These are phyloP conservation scores for Penicillium verrucosum DNA, from an alignment of 2,329 filamentous ascomycete genomes.

Conservation along the genomic window DNA sequence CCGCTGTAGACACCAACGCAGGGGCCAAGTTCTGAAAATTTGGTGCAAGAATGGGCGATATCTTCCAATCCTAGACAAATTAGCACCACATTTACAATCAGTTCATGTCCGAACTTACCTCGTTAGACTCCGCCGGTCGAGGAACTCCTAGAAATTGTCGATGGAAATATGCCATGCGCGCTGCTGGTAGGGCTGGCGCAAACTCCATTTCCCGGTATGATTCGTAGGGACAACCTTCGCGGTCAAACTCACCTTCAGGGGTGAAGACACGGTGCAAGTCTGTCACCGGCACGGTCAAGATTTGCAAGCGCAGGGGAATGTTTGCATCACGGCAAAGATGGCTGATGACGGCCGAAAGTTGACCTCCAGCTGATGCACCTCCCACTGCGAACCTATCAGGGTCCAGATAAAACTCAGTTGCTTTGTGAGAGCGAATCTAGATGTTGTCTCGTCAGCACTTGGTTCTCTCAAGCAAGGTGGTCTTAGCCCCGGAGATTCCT, in stretches of 20 bases:
- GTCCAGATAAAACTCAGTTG: conserved; percentile 37
- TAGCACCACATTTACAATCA: conserved; percentile 2
- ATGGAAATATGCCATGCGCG: conserved; percentile 42
- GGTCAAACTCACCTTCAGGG: conserved; percentile 34
- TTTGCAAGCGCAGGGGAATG: conserved; percentile 37
- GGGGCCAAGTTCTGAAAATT: conserved; percentile 38
- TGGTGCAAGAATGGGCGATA: conserved; percentile 40
- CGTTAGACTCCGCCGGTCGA: conserved; percentile 32
- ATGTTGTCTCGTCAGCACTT: background rate
- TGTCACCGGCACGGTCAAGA: conserved; percentile 38
- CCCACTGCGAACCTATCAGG: conserved; percentile 36
- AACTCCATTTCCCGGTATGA: conserved; percentile 42
- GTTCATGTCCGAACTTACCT: conserved; percentile 26
- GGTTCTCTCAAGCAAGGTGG: background rate
- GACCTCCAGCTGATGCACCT: conserved; percentile 41
- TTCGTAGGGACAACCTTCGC: conserved; percentile 37
- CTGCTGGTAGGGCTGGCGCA: conserved; percentile 34
- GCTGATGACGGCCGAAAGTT: conserved; percentile 39
- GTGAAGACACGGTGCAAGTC: conserved; percentile 39
- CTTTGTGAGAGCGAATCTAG: conserved; percentile 33
- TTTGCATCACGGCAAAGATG: conserved; percentile 39
- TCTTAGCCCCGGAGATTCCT: background rate
- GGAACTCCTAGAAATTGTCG: conserved; percentile 39
- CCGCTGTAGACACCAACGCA: conserved; percentile 40
- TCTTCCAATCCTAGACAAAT: conserved; percentile 39